Base-by-base conservation (phyloP, 805 yeast species). In the Saccharomyces cerevisiae region DNA sequence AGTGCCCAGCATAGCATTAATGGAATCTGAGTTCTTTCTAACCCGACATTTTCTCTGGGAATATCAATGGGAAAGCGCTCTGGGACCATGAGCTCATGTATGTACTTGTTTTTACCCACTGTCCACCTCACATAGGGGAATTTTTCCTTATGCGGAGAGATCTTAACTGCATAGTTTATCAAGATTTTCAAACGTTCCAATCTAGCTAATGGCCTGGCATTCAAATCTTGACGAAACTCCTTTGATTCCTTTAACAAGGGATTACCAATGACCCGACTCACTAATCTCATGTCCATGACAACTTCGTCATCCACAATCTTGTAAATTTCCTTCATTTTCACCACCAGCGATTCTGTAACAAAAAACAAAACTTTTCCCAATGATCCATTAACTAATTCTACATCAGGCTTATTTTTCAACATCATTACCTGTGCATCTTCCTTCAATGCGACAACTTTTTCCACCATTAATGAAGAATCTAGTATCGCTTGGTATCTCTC, bases 391-490 rank as follows among this genome's bases (percentile, higher is more conserved):
- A 94, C 98, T 41, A 94, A 73, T 17, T 65, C 65, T 2, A 76
- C 71, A 9, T 82, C 85, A 59, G 88, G 91, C 29, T 79, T 76
- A 67, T 94, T 94, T 62, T 87, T 89, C 59, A 94, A 72, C 77
- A 89, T 83, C 97, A 94, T 91, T 1, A 94, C 97, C 69, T 94
- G 99, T 0, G 97, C 95, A 41, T 89, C 89, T 53, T 81, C 83
- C 67, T 91, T 92, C 59, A 94, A 72, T 2, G 73, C 76, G 14
- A 94, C 64, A 6, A 61, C 65, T 54, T 78, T 76, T 28, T 85
- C 87, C 48, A 94, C 95, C 86, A 91, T 84, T 43, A 89, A 74
- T 48, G 79, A 77, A 3, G 73, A 68, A 22, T 85, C 84, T 50
- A 84, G 69, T 54, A 73, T 63, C 32, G 71, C 67, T 21, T 66